Conservation (phyloP, 2,329 filamentous ascomycete species). For the Aspergillus neoniger region DNA sequence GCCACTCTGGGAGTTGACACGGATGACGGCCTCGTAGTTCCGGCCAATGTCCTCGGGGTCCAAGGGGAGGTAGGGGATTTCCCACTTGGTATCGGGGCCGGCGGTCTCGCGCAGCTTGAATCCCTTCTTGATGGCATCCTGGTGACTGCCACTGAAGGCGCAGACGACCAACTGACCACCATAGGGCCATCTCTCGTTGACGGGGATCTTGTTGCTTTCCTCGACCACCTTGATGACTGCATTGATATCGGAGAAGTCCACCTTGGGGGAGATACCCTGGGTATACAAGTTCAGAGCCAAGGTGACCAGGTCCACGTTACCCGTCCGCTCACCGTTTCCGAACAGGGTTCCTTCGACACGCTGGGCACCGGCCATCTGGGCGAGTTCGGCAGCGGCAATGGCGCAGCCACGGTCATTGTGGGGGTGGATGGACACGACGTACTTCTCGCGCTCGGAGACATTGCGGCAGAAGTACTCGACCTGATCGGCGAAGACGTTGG, state of each 20-base stretch:
- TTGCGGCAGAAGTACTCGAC: slow-evolving; percentile 92
- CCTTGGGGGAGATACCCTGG: slow-evolving; percentile 78
- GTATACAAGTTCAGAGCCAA: slow-evolving; percentile 93
- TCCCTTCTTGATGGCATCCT: slow-evolving; percentile 95
- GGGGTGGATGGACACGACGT: slow-evolving; percentile 86
- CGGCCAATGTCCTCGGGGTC: slow-evolving; percentile 92
- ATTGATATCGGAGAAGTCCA: slow-evolving; percentile 90
- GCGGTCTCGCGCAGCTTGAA: slow-evolving; percentile 66
- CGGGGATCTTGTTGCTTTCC: slow-evolving; percentile 89
- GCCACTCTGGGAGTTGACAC: slow-evolving; percentile 93
- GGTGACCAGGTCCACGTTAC: slow-evolving; percentile 93
- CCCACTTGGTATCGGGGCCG: slow-evolving; percentile 70
- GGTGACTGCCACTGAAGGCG: slow-evolving; percentile 88
- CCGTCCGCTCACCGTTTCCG: slow-evolving; percentile 92
- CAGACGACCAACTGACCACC: slow-evolving; percentile 89
- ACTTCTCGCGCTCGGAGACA: slow-evolving; percentile 80
- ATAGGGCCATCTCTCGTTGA: slow-evolving; percentile 87
- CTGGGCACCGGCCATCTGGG: slow-evolving; percentile 94
- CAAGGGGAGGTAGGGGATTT: slow-evolving; percentile 87
- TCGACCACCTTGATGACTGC: slow-evolving; percentile 86
- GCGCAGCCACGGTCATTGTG: slow-evolving; percentile 94
- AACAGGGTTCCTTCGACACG: slow-evolving; percentile 92
- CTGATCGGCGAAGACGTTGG: slow-evolving; percentile 94
- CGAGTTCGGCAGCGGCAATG: slow-evolving; percentile 84
- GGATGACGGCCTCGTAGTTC: slow-evolving; percentile 97